Base-by-base conservation (phyloP, 768 basidiomycete species). In the Hysterangium stoloniferum region DNA sequence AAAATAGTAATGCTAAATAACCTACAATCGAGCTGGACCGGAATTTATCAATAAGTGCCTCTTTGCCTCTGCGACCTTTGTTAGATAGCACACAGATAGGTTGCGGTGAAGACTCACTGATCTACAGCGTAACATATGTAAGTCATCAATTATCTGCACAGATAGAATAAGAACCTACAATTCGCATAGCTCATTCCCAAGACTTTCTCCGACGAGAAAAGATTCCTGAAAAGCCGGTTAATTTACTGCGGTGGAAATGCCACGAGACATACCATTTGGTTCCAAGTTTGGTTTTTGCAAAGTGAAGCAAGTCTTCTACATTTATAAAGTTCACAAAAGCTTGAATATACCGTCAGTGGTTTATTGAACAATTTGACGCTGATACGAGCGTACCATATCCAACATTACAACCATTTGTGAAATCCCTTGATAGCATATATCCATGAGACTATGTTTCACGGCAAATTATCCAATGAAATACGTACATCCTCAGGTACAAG, bases 111-210 rank as follows among this genome's bases (percentile, higher is more conserved):
- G 9, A 31, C 41, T 49, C 17, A 48, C 47, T 48, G 47, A 37
- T 48, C 47, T 48, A 24, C 4, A 37, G 13, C 7, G 12, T 19
- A 24, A 48, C 12, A 17, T 41, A 22, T 22, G 34, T 20, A 9
- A 48, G 4, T 19, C 2, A 34, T 24, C 15, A 27, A 7, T 4
- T 13, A 24, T 6, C 20, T 35, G 15, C 4, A 12, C 6, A 22
- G 28, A 32, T n/a, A 44, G 49, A 45, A 24, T 48, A 40, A 45
- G 28, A n/a, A 74, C 86, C 47, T 55, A 90, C 89, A 91, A 57
- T 89, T 92, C 3, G 91, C 92, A 61, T 92, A 94, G 57, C 84
- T 86, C 84, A 92, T 89, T 59, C 92, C 85, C 46, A 92, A 66
- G 7, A 91, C 82, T 61, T 94, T 94, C 65, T 93, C 87, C 54